Percentiles rank a stretch among this genome's conserved stretches.
Evolutionary conservation across 305 asterid genomes (phyloP).

Genomic region (Coffea humblotiana): DNA sequence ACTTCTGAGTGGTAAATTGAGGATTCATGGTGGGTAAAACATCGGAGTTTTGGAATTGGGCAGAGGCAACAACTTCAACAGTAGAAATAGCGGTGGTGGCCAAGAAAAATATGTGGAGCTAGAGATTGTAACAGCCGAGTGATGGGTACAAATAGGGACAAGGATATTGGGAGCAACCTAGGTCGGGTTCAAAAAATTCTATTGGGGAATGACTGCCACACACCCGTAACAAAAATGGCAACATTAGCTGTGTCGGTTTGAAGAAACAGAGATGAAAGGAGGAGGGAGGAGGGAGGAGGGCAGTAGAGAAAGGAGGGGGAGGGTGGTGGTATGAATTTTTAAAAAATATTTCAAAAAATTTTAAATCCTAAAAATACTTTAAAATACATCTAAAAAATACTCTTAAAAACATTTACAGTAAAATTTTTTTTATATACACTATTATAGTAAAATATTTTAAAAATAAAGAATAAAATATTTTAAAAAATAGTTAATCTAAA

Average conservation of each 20-base stretch:
- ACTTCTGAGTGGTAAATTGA: slow-evolving; percentile 32
- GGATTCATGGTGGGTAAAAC: slow-evolving; percentile 50
- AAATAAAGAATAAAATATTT: too few relatives aligned
- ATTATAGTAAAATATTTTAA: too few relatives aligned
- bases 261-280: not conserved
- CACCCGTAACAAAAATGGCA: not conserved
- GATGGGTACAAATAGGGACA: not conserved
- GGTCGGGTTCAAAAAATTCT: slow-evolving; percentile 6
- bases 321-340: too few relatives aligned
- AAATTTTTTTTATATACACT: too few relatives aligned
- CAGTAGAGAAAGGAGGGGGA: too few relatives aligned
- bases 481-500: too few relatives aligned
- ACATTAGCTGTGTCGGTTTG: not conserved
- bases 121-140: slow-evolving; percentile 1
- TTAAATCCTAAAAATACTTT: too few relatives aligned
- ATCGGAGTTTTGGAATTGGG: slow-evolving; percentile 69
- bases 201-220: slow-evolving; percentile 12
- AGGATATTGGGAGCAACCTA: not conserved
- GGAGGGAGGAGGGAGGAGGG: too few relatives aligned
- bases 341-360: too few relatives aligned
- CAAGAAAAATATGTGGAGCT: slow-evolving; percentile 4
- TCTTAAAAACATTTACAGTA: too few relatives aligned
- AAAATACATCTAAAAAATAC: too few relatives aligned
- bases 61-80: slow-evolving; percentile 53
- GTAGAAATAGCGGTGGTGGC: slow-evolving; percentile 41